Base-by-base conservation (phyloP, 1,284 basidiomycete genomes). In the Heterobasidion irregulare region DNA sequence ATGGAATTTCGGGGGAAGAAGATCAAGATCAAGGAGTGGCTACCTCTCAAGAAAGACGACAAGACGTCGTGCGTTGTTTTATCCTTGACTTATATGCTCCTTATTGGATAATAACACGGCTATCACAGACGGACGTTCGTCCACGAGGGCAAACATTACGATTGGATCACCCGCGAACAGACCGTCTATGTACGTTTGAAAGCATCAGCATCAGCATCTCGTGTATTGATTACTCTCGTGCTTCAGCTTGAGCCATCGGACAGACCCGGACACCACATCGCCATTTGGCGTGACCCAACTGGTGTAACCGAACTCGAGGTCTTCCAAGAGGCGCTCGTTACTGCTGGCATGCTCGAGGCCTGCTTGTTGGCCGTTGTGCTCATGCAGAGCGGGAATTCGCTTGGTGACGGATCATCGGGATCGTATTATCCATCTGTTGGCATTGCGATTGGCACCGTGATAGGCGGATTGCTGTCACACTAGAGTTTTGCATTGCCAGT, bases 21-120 rank as follows among this genome's bases (percentile, higher is more conserved):
- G 45, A 19, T 53, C 7, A 58, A 57, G 54, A 34, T 36, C 13
- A 61, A 56, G 47, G 59, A 61, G 38, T 61, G 60, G 60, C 49
- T 61, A 8, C 41, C 36, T 10, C 41, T 34, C 41, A 32, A 53
- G 10, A 32, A 53, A 13, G 43, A 50, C 9, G 36, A 44, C 6
- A 43, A 50, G 43, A 26, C 36, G 55, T 53, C 16, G 33, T 46
- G 48, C 6, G 16, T 33, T n/a, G 16, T 33, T n/a, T 18, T 36
- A 35, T 34, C 7, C 46, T n/a, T 47, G 4, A 10, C 18, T 16
- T 19, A 12, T 19, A 10, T 32, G 13, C 12, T 44, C 41, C 13
- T 10, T 2, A 47, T 16, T 9, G 36, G 15, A 6, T 52, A 4
- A 16, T 16, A 6, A 10, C 35, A 12, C 19, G 43, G 44, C 12